A percentile compares a stretch with the other conserved stretches of the same genome.
Conservation (phyloP, 2,329 filamentous ascomycete genomes). For the Claviceps lovelessii region DNA sequence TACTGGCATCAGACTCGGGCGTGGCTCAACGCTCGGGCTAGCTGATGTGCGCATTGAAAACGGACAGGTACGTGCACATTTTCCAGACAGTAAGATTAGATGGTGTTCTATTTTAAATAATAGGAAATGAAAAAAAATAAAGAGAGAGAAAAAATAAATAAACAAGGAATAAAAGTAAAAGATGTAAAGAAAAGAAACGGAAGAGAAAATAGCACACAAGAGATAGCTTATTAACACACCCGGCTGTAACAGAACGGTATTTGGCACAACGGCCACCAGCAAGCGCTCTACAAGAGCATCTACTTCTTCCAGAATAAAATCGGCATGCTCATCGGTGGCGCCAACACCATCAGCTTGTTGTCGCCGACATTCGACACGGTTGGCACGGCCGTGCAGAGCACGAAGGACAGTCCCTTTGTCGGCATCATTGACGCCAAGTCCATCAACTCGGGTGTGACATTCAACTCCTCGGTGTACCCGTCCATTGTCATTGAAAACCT, state of each 20-base stretch:
- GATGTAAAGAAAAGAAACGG: too few species aligned
- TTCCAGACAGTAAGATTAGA: too few species aligned
- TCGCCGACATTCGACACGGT: slow-evolving; percentile 26
- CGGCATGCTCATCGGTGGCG: slow-evolving; percentile 17
- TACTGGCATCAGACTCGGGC: slow-evolving; percentile 25
- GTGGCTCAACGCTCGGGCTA: slow-evolving; percentile 27
- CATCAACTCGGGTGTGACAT: slow-evolving; percentile 26
- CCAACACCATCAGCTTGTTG: slow-evolving; percentile 26
- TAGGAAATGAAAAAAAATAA: too few species aligned
- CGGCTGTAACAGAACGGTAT: slow-evolving; percentile 24
- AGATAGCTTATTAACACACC: neutral
- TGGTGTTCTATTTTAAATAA: too few species aligned
- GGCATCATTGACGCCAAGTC: slow-evolving; percentile 26
- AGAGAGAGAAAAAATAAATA: too few species aligned
- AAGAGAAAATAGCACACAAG: neutral
- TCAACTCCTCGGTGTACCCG: slow-evolving; percentile 22
- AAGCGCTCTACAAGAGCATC: slow-evolving; percentile 29
- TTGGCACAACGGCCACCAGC: slow-evolving; percentile 28
- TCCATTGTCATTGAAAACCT: slow-evolving; percentile 31
- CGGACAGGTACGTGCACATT: slow-evolving; percentile 10
- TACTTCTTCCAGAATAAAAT: slow-evolving; percentile 28
- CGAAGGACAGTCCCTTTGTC: slow-evolving; percentile 24
- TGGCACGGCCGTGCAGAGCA: slow-evolving; percentile 22
- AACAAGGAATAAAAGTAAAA: too few species aligned
- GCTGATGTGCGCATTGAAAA: slow-evolving; percentile 26